Percentiles rank a stretch among this genome's conserved stretches.
Evolutionary conservation across 257 asterid genomes (phyloP).

Genomic region (Ligustrum vulgare): DNA sequence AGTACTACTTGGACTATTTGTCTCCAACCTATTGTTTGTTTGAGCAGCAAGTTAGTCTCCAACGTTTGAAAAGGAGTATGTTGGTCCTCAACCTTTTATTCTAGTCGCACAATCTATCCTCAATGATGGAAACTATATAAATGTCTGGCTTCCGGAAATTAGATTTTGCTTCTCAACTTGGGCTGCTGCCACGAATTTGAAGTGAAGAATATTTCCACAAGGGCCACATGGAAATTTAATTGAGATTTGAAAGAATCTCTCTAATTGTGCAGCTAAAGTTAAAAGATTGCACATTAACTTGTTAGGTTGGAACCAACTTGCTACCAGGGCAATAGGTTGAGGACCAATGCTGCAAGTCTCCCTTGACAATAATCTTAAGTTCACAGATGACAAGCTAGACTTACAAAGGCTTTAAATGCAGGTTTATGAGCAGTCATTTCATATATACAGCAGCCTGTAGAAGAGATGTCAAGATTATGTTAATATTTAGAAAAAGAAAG

Average conservation of each 20-base stretch:
- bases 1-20: background rate
- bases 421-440: constrained; percentile 87
- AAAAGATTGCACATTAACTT: background rate
- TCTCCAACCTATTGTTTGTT: background rate
- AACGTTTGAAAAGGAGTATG: no score
- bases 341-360: background rate
- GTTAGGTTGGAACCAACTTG: background rate
- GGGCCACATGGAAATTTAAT: background rate
- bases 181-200: background rate
- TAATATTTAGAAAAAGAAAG: constrained; percentile 17
- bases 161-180: background rate
- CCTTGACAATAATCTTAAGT: background rate
- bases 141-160: no score
- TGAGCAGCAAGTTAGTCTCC: background rate
- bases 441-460: constrained; percentile 85
- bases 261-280: background rate
- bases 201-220: background rate
- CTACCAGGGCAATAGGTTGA: background rate
- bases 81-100: background rate
- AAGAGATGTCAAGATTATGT: constrained; percentile 8
- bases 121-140: background rate
- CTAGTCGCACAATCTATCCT: background rate
- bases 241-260: background rate
- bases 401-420: constrained; percentile 96
- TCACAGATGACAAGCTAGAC: constrained; percentile 27